A percentile compares a stretch with the other conserved stretches of the same genome.
These are phyloP conservation scores for Solanum gandarillasii DNA, from an alignment of 257 asterid species.

Conservation along the genomic window DNA sequence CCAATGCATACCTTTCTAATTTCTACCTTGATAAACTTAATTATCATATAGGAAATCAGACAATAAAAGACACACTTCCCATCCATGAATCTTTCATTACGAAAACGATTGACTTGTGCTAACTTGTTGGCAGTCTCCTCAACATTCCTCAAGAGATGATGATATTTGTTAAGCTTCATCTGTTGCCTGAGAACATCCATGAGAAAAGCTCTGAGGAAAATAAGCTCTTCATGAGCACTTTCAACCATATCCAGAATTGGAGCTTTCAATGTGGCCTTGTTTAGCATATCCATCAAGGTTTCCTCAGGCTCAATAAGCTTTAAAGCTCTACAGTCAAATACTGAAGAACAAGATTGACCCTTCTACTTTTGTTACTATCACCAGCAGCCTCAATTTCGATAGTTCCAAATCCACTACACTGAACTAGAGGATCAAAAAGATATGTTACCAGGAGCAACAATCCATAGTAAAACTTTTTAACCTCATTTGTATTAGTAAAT, in stretches of 20 bases:
- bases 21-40: neutral
- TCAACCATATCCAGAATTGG: neutral
- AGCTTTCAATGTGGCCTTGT: neutral
- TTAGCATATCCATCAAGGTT: neutral
- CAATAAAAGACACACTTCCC: neutral
- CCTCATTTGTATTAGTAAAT: neutral
- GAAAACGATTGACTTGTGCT: neutral
- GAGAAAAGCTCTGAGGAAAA: neutral
- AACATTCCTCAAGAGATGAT: neutral
- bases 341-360: neutral
- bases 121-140: neutral
- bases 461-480: neutral
- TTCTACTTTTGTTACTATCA: neutral
- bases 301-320: neutral
- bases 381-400: neutral
- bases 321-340: neutral
- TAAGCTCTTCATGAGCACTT: neutral
- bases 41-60: neutral
- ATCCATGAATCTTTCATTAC: neutral
- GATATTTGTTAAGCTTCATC: neutral
- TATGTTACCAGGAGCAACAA: neutral
- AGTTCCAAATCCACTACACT: neutral
- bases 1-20: neutral
- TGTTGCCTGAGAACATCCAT: neutral
- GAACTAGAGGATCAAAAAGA: neutral